A percentile compares a stretch with the other conserved stretches of the same genome.
phyloP scores from a whole-genome alignment of 768 basidiomycete genomes.

The Rossbeevera mucosa region DNA sequence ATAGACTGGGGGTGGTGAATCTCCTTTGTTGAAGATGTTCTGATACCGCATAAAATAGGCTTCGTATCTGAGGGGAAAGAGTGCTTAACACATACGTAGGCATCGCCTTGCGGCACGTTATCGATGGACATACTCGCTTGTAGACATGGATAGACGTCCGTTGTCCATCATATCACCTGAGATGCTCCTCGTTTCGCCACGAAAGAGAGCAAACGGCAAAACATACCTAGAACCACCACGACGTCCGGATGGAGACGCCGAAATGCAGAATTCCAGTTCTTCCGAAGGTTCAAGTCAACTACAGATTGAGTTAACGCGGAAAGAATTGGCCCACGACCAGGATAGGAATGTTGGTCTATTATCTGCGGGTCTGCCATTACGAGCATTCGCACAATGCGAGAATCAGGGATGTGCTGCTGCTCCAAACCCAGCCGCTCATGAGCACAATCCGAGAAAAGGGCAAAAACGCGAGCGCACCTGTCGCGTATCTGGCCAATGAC shows the following conservation, averaged over 20 bases:
- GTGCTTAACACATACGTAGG: constrained; percentile 5
- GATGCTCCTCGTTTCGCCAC: not conserved
- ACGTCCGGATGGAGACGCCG: constrained; percentile 54
- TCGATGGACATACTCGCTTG: constrained; percentile 56
- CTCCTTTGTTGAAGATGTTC: constrained; percentile 56
- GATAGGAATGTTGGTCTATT: constrained; percentile 71
- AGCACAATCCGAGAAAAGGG: not conserved
- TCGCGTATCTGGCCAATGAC: constrained; percentile 57
- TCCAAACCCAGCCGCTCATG: not conserved
- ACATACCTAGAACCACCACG: constrained; percentile 69
- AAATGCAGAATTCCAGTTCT: constrained; percentile 72
- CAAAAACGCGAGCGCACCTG: constrained; percentile 24
- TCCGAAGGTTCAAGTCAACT: constrained; percentile 79
- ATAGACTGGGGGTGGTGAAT: constrained; percentile 47
- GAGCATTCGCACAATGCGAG: constrained; percentile 40
- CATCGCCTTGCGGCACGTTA: not conserved
- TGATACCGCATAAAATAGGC: constrained; percentile 63
- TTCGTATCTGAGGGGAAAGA: constrained; percentile 56
- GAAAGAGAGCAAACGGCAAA: not conserved
- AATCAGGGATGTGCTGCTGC: constrained; percentile 17
- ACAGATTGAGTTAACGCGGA: constrained; percentile 58
- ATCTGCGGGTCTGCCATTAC: constrained; percentile 88
- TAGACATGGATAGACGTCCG: constrained; percentile 61
- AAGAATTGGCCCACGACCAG: constrained; percentile 49
- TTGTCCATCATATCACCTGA: constrained; percentile 81